Evolutionary conservation across 169 alveolate species (phyloP).

Genomic region (Theileria luwenshuni): DNA sequence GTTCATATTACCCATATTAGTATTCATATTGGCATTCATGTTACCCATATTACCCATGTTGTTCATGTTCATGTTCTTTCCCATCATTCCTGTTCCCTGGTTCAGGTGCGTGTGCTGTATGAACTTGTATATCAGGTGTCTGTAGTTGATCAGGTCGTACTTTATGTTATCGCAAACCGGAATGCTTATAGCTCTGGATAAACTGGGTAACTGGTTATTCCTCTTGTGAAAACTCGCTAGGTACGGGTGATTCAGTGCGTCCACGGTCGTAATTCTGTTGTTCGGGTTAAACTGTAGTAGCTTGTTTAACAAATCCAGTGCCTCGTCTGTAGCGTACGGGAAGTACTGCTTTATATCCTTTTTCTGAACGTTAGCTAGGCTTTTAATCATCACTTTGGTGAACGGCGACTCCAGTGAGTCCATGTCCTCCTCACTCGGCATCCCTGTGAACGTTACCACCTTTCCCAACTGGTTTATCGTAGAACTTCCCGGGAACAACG

Average conservation of each 20-base stretch:
- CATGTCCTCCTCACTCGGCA: conserved; percentile 89
- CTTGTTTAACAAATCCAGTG: conserved; percentile 43
- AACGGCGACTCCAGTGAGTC: conserved; percentile 87
- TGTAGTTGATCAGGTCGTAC: conserved; percentile 62
- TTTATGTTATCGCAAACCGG: conserved; percentile 66
- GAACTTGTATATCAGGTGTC: conserved; percentile 56
- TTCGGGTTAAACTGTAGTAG: conserved; percentile 67
- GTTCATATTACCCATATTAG: background rate
- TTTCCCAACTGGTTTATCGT: conserved; percentile 94
- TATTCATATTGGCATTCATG: background rate
- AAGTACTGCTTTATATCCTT: conserved; percentile 44
- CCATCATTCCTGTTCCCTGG: background rate
- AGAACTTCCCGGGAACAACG: conserved; percentile 98
- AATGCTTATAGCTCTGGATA: conserved; percentile 43
- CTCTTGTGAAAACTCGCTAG: conserved; percentile 56
- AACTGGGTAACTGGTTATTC: conserved; percentile 38
- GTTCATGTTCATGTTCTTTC: background rate
- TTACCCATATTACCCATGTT: background rate
- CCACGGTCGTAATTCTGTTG: conserved; percentile 56
- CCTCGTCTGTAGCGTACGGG: conserved; percentile 62
- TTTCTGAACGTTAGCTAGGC: conserved; percentile 23
- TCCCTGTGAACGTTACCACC: conserved; percentile 92
- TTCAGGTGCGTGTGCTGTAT: conserved; percentile 24
- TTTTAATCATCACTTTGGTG: conserved; percentile 61
- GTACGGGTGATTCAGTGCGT: conserved; percentile 68